Conservation (phyloP, 176 grass and related monocot genomes). For the Raddia guianensis region DNA sequence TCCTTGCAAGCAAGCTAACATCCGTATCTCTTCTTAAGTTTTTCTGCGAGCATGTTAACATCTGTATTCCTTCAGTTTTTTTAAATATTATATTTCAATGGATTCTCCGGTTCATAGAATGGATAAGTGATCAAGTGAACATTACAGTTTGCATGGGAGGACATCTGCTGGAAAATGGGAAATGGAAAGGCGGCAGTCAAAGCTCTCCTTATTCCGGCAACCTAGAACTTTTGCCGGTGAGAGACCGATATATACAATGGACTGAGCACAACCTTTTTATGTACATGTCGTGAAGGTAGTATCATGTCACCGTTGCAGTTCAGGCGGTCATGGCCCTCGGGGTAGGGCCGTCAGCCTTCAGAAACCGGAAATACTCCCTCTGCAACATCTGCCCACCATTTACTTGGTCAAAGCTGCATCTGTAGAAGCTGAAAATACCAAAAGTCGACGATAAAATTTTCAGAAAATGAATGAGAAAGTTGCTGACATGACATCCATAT, state of each 20-base stretch:
- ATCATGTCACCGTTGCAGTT: not conserved
- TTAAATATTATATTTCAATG: no score
- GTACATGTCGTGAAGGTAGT: slow-evolving; percentile 30
- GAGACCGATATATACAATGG: slow-evolving; percentile 49
- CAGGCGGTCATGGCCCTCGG: not conserved
- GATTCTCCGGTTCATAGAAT: not conserved
- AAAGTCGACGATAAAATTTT: not conserved
- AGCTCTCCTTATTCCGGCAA: slow-evolving; percentile 50
- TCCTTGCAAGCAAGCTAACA: no score
- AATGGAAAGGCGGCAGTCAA: not conserved
- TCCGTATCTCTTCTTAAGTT: no score
- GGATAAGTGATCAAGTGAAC: not conserved
- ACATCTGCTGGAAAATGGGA: slow-evolving; percentile 21
- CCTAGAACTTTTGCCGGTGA: slow-evolving; percentile 40
- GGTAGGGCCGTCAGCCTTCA: slow-evolving; percentile 39
- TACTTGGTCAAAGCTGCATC: slow-evolving; percentile 80
- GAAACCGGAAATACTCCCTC: slow-evolving; percentile 71
- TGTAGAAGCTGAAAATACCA: slow-evolving; percentile 74
- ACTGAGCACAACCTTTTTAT: slow-evolving; percentile 46
- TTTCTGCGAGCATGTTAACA: no score
- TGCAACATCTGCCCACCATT: slow-evolving; percentile 83
- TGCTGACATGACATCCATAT: not conserved
- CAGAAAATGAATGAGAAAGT: slow-evolving; percentile 15
- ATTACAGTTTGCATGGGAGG: not conserved
- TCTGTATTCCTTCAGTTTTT: no score